Conservation (phyloP, 257 asterid genomes). For the Cordia subcordata region DNA sequence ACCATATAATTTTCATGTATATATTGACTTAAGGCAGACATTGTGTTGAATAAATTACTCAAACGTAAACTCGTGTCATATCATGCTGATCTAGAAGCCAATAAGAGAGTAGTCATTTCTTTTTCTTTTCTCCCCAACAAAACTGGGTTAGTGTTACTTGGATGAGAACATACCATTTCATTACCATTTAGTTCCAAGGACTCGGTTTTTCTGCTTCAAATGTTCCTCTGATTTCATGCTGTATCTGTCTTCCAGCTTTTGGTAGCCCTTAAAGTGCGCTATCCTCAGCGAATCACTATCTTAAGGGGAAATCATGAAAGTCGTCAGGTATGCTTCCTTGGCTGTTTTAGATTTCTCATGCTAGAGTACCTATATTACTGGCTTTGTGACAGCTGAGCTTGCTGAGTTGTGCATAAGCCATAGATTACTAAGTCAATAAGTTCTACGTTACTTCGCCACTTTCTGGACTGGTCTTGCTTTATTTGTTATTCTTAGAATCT, state of each 20-base stretch:
- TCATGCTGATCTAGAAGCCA: no score
- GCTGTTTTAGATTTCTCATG: background rate
- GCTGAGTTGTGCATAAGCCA: no score
- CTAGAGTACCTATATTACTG: no score
- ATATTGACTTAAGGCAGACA: no score
- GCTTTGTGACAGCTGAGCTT: no score
- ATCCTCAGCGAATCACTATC: conserved; percentile 46
- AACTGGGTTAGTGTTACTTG: no score
- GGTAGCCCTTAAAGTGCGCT: conserved; percentile 49
- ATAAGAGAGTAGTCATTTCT: no score
- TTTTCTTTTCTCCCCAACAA: no score
- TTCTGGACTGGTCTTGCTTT: conserved; percentile 1
- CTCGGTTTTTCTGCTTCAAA: background rate
- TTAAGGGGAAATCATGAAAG: conserved; percentile 88
- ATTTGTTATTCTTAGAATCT: background rate
- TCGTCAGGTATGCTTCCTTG: conserved; percentile 42
- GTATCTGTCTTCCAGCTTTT: conserved; percentile 31
- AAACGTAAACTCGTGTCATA: no score
- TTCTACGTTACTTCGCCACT: background rate
- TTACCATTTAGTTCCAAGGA: background rate
- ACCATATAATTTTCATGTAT: no score
- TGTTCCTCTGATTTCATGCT: conserved; percentile 1
- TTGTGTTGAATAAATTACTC: no score
- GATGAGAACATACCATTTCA: background rate
- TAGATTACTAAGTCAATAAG: no score